Conservation (phyloP, 768 basidiomycete genomes). For the Peribolospora kevripleyi region DNA sequence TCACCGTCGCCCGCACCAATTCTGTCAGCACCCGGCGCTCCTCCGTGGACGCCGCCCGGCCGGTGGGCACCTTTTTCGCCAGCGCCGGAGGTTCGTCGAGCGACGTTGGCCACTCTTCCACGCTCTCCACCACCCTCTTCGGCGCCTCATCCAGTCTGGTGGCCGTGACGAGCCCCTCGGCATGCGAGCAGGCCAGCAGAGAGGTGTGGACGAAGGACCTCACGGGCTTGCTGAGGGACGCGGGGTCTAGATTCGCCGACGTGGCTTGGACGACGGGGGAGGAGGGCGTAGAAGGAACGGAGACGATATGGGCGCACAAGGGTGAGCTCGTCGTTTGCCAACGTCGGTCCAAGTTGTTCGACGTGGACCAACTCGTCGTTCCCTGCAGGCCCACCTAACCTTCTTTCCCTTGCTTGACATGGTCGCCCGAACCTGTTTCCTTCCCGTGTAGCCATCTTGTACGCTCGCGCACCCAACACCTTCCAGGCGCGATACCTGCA, state of each 20-base stretch:
- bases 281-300: slow-evolving; percentile 28
- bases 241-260: slow-evolving; percentile 86
- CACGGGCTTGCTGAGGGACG: slow-evolving; percentile 44
- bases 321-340: not conserved
- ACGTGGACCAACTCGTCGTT: slow-evolving; percentile 9
- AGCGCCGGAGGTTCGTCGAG: too few relatives aligned
- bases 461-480: slow-evolving; percentile 73
- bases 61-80: too few relatives aligned
- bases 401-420: not conserved
- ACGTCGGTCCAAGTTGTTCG: not conserved
- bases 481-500: slow-evolving; percentile 71
- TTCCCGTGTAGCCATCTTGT: slow-evolving; percentile 47
- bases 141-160: too few relatives aligned
- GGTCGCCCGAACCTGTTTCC: not conserved
- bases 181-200: slow-evolving; percentile 18
- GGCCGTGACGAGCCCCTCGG: too few relatives aligned
- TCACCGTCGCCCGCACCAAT: too few relatives aligned
- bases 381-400: not conserved
- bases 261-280: slow-evolving; percentile 61
- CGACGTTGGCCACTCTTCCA: too few relatives aligned
- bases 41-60: too few relatives aligned
- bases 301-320: slow-evolving; percentile 1
- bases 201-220: slow-evolving; percentile 59
- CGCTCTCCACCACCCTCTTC: too few relatives aligned
- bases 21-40: too few relatives aligned